Evolutionary conservation across 2,329 filamentous ascomycete genomes (phyloP).

Genomic region (Colletotrichum graminicola): DNA sequence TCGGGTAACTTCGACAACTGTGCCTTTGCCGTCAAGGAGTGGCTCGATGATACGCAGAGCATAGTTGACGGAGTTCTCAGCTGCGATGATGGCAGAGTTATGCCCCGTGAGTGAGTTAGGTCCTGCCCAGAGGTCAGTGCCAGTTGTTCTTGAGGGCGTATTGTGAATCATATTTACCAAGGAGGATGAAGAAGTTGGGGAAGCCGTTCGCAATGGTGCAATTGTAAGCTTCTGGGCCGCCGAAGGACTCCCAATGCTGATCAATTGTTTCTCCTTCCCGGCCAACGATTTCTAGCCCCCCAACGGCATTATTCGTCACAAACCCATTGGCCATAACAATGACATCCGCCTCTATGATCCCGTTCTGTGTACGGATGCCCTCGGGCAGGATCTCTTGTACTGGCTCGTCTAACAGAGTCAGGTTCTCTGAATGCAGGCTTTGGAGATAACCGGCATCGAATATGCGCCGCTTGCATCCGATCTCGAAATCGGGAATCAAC

Average conservation of each 20-base stretch:
- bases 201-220: conserved; percentile 69
- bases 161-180: conserved; percentile 52
- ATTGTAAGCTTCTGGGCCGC: conserved; percentile 73
- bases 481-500: conserved; percentile 70
- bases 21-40: conserved; percentile 51
- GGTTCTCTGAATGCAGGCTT: conserved; percentile 63
- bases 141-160: background rate
- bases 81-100: conserved; percentile 68
- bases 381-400: conserved; percentile 60
- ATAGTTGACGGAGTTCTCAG: conserved; percentile 72
- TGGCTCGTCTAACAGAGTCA: conserved; percentile 60
- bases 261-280: conserved; percentile 62
- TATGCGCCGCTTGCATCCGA: conserved; percentile 75
- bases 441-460: conserved; percentile 68
- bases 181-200: conserved; percentile 74
- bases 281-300: conserved; percentile 66
- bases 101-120: conserved; percentile 75
- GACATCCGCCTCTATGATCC: conserved; percentile 66
- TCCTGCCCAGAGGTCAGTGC: conserved; percentile 48
- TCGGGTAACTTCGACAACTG: conserved; percentile 49
- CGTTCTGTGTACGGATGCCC: conserved; percentile 52
- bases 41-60: conserved; percentile 69
- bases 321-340: conserved; percentile 74
- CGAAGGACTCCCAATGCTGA: conserved; percentile 68
- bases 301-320: conserved; percentile 65